Evolutionary conservation across 768 basidiomycete species (phyloP), one percentile per base, ranked within the genome.

Genomic region (Termitomyces sp.): DNA sequence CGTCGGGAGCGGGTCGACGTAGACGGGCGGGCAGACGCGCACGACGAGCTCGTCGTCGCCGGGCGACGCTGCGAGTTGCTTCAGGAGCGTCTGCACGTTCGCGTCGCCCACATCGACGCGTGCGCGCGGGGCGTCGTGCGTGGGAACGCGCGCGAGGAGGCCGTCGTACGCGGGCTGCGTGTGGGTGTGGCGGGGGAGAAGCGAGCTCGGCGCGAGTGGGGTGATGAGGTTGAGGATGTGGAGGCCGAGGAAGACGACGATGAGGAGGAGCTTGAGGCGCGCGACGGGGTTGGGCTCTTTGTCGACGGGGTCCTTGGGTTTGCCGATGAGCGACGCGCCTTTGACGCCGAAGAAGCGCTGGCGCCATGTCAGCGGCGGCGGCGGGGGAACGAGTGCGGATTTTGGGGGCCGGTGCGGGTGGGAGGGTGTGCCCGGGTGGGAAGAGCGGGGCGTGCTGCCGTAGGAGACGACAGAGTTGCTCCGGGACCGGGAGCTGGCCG

Each of bases 171-270:
- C n/a, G n/a, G n/a, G n/a, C n/a, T n/a, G n/a, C n/a, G n/a, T n/a
- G n/a, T n/a, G n/a, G n/a, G n/a, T n/a, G n/a, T 64, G 47, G 44
- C 38, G 32, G 16, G 41, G 7, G 9, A 59, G 26, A 9, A 54
- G 14, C 0, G 59, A 55, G 4, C 41, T 46, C 70, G 65, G 84
- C 0, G 95, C 89, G 51, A 99, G 83, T 0, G 97, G 95, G 0
- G 95, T 91, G 71, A 88, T 89, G 59, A 98, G 83, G 77, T 98
- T 98, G 62, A 97, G 82, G 56, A 95, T 84, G 65, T 99, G 97
- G 2, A 99, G 75, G 0, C 86, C 86, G 63, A 96, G 80, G 83
- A 98, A 99, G 3, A 95, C 88, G 18, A 87, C 87, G 64, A 99
- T 93, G 67, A 98, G 77, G 58, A 97, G 83, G 16, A 98, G 80